phyloP scores from a whole-genome alignment of 495 filamentous ascomycete genomes.

The Daldinia grandis region DNA sequence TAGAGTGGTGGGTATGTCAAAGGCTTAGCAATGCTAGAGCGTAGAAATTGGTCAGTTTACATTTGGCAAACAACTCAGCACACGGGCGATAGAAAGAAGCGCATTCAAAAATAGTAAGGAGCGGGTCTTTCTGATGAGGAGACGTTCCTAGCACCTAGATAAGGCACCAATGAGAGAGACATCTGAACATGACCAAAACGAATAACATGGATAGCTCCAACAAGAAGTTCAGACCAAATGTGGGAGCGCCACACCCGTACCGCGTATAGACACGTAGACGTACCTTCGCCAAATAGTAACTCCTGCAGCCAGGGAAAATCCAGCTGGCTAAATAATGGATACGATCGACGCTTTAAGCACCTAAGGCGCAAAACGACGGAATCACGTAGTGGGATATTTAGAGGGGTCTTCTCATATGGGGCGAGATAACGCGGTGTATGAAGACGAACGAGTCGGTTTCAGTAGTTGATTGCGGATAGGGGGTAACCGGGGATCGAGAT shows the following conservation, averaged over 20 bases:
- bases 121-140: background rate
- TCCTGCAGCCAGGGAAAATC: background rate
- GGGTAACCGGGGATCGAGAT: constrained; percentile 3
- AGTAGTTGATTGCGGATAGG: background rate
- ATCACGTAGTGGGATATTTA: constrained; percentile 2
- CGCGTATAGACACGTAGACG: constrained; percentile 9
- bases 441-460: constrained; percentile 4
- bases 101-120: background rate
- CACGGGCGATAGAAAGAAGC: background rate
- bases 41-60: constrained; percentile 15
- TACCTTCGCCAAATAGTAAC: constrained; percentile 20
- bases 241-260: background rate
- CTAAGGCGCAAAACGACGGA: constrained; percentile 4
- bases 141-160: background rate
- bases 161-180: constrained; percentile 10
- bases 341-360: constrained; percentile 9
- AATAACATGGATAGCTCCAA: constrained; percentile 5
- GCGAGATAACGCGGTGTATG: background rate
- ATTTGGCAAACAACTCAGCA: background rate
- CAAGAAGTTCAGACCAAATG: background rate
- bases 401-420: constrained; percentile 1
- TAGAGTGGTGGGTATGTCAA: constrained; percentile 31
- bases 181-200: background rate
- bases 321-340: constrained; percentile 5
- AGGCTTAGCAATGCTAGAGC: constrained; percentile 22